Base-by-base conservation (phyloP, 164 flowering plant genomes). In the Annona cherimola region DNA sequence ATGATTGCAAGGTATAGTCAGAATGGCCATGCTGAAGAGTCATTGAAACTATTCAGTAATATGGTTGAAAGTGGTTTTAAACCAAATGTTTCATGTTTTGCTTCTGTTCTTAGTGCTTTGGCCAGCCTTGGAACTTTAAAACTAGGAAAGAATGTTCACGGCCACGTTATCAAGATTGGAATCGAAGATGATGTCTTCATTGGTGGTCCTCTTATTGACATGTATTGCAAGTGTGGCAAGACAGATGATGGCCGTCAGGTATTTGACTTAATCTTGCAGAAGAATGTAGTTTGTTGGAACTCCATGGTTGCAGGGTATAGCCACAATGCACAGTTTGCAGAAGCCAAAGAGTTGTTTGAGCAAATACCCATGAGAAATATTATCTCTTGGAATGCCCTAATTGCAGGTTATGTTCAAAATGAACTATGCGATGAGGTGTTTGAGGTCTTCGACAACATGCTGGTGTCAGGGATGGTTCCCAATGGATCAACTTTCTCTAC, bases 281-380 rank as follows among this genome's bases (percentile, higher is more conserved):
- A 78, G 72, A 85, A 85, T 76, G 80, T 85, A 16, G 86, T 82
- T 63, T 75, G 77, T 41, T 88, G 90, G 90, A 90, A 86, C 69
- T 79, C 90, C 64, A 84, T 90, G 88, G 73, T 85, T 6, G 76
- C 80, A 11, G 91, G 89, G 11, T 86, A 84, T 73, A 66, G 88
- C 69, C 44, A 81, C 50, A 86, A 83, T 76, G 86, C 87, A 40
- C 74, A 75, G 68, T 66, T 82, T 65, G 84, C 75, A 73, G 87
- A 86, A 76, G 88, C 92, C 46, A 73, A 42, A 69, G 76, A 81
- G 60, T 65, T 90, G 74, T 86, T 89, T 76, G 76, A 80, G 40
- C 76, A 60, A 67, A 84, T 84, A 42, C 88, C 86, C 0, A 26
- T 69, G 66, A 82, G 70, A 65, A 77, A 86, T 76, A 73, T 35